Evolutionary conservation across 2,329 filamentous ascomycete genomes (phyloP).

Genomic region (Intubia oerlemansii): DNA sequence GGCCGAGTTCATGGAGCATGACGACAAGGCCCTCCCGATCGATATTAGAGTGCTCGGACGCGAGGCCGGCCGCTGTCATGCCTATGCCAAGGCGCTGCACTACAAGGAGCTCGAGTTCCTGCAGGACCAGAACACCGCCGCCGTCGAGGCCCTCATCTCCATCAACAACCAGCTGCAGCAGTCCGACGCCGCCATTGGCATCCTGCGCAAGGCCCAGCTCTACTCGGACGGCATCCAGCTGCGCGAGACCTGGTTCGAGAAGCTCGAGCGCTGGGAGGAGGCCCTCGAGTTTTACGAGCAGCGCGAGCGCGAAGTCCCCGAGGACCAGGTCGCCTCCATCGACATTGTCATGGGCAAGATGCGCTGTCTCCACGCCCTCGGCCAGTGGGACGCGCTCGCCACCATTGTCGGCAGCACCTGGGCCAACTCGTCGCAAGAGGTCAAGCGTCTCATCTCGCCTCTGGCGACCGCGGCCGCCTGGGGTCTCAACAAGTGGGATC

Average conservation of each 20-base stretch:
- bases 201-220: slow-evolving; percentile 82
- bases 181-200: slow-evolving; percentile 94
- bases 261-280: slow-evolving; percentile 95
- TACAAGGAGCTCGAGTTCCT: slow-evolving; percentile 98
- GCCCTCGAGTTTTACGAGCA: slow-evolving; percentile 80
- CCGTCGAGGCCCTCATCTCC: slow-evolving; percentile 90
- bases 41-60: slow-evolving; percentile 88
- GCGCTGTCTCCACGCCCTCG: slow-evolving; percentile 89
- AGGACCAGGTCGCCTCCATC: slow-evolving; percentile 42
- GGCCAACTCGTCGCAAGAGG: slow-evolving; percentile 70
- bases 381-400: slow-evolving; percentile 90
- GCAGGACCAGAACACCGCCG: slow-evolving; percentile 86
- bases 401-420: slow-evolving; percentile 81
- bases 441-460: slow-evolving; percentile 78
- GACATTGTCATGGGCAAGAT: slow-evolving; percentile 99
- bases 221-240: slow-evolving; percentile 87
- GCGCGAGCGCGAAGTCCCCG: slow-evolving; percentile 49
- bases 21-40: slow-evolving; percentile 93
- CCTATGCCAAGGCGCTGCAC: slow-evolving; percentile 91
- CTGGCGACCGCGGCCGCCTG: slow-evolving; percentile 89
- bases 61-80: slow-evolving; percentile 90
- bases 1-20: slow-evolving; percentile 99
- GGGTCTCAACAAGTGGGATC: slow-evolving; percentile 91
- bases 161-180: slow-evolving; percentile 99
- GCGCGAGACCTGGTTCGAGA: slow-evolving; percentile 98